Evolutionary conservation across 106 monocot genomes (phyloP), one percentile per base, ranked within the genome.

Genomic region (Platanthera guangdongensis): DNA sequence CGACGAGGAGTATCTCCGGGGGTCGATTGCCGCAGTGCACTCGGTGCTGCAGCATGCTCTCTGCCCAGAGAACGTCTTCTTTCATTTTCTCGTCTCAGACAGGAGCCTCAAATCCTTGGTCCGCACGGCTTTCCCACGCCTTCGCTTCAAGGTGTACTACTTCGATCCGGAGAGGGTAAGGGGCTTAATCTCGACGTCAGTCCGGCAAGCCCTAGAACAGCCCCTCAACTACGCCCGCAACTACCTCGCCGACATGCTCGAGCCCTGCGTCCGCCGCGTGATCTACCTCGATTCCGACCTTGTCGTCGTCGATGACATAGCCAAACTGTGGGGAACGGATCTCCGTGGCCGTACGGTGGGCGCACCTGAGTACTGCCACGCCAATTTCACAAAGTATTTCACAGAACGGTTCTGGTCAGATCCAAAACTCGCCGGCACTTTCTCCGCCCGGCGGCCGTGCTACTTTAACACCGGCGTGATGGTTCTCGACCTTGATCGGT

Each of bases 401-500:
- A 94, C 99, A 5, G 75, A 69, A 21, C 77, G 84, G 10, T 99
- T 99, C 83, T 99, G 97, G 97, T 79, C 89, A 0, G 89, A 99
- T 76, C 86, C 73, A 11, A 62, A 52, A 4, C 81, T 94, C n/a
- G 18, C 89, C 60, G 57, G 65, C 0, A 75, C 89, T 1, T 99
- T 99, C 78, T 39, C 82, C 51, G 81, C 83, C 2, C 78, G 96
- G 16, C 68, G 74, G 14, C 93, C 96, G 39, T 95, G 95, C 78
- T 96, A 96, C 80, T 96, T 96, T 82, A 96, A 96, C 85, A 96
- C 95, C 1, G 95, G 96, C 4, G 96, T 97, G 22, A 97, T 97
- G 96, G 93, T 97, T 49, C 57, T 97, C n/a, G 96, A 97, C 55
- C 81, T 97, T 50, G 84, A 50, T 3, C 73, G 78, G 76, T 97